These are phyloP conservation scores for Meyerozyma athensensis DNA, from an alignment of 1,139 yeast species.

Conservation along the genomic window DNA sequence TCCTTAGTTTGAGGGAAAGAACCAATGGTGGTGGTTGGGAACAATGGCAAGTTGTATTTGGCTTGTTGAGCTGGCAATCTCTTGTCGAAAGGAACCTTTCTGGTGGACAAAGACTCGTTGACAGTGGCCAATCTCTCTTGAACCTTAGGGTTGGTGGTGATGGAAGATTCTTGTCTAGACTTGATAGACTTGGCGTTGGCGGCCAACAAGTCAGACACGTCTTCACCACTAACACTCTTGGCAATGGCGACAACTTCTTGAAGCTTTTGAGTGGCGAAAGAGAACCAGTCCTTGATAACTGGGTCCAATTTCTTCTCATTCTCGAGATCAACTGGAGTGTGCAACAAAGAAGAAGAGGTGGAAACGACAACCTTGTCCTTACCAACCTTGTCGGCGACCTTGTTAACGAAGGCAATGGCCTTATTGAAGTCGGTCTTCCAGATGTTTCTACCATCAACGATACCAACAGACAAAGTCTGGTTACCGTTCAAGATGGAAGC, in stretches of 20 bases:
- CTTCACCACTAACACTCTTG: conserved; percentile 79
- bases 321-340: conserved; percentile 95
- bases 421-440: conserved; percentile 95
- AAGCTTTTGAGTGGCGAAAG: conserved; percentile 96
- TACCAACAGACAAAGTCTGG: conserved; percentile 91
- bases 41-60: conserved; percentile 88
- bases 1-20: conserved; percentile 99
- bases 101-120: conserved; percentile 73
- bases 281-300: conserved; percentile 95
- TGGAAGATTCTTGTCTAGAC: conserved; percentile 80
- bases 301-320: conserved; percentile 88
- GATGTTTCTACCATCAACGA: conserved; percentile 98
- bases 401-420: conserved; percentile 76
- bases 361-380: conserved; percentile 85
- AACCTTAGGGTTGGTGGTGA: conserved; percentile 89
- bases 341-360: conserved; percentile 94
- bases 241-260: conserved; percentile 87
- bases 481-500: conserved; percentile 49
- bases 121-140: conserved; percentile 82
- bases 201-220: conserved; percentile 61
- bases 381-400: conserved; percentile 83
- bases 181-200: conserved; percentile 85
- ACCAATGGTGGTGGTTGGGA: conserved; percentile 99
- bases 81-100: conserved; percentile 79
- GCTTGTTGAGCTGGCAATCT: conserved; percentile 87